Conservation (phyloP, 805 yeast species). For the Komagataella kurtzmanii region DNA sequence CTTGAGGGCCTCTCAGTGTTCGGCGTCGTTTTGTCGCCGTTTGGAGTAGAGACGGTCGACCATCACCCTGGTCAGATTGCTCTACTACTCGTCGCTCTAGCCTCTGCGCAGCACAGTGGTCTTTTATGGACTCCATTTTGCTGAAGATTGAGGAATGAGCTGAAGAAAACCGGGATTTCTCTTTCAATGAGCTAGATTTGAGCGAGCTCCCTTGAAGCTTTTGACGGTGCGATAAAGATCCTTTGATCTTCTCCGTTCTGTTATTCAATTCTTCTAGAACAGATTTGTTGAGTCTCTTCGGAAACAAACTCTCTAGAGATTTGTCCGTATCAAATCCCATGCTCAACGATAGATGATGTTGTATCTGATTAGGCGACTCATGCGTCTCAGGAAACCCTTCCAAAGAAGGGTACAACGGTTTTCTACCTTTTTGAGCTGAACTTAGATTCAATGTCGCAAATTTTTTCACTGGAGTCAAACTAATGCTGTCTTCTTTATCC, state of each 20-base stretch:
- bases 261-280: conserved; percentile 30
- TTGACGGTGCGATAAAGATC: not conserved
- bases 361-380: not conserved
- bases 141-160: conserved; percentile 31
- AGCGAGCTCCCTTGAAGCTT: not conserved
- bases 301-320: conserved; percentile 23
- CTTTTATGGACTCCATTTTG: conserved; percentile 34
- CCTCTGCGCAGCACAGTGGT: conserved; percentile 30
- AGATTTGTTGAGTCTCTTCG: conserved; percentile 29
- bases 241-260: conserved; percentile 24
- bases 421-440: not conserved
- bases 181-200: conserved; percentile 8
- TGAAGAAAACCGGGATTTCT: conserved; percentile 25
- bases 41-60: not conserved
- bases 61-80: not conserved
- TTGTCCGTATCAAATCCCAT: not conserved
- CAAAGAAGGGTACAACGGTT: not conserved
- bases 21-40: not conserved
- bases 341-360: not conserved
- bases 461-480: conserved; percentile 22
- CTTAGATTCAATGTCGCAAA: conserved; percentile 11
- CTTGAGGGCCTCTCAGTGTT: not conserved
- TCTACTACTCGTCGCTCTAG: not conserved
- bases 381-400: not conserved
- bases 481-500: conserved; percentile 22